Evolutionary conservation across 2,329 filamentous ascomycete species (phyloP).

Genomic region (Nannizziopsis barbatae): DNA sequence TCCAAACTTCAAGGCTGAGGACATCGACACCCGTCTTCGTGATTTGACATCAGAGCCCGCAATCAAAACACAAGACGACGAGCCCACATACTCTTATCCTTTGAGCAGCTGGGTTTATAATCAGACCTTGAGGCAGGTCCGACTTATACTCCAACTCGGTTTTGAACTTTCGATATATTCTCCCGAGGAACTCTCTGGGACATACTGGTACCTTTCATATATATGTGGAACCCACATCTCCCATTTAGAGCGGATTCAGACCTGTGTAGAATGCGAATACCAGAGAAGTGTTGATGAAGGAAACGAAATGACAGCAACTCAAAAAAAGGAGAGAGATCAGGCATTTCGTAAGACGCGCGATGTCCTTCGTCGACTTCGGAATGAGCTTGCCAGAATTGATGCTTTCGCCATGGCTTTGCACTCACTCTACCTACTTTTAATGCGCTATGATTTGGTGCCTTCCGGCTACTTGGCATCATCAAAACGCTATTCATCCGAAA

Average conservation of each 20-base stretch:
- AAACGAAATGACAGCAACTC: conserved; percentile 11
- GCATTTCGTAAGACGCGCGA: conserved; percentile 34
- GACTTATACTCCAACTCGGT: conserved; percentile 77
- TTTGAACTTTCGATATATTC: conserved; percentile 91
- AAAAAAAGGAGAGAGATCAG: conserved; percentile 21
- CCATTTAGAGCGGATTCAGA: conserved; percentile 62
- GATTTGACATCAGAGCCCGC: conserved; percentile 50
- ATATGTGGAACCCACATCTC: conserved; percentile 56
- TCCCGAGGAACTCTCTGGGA: conserved; percentile 67
- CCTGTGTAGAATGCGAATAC: conserved; percentile 43
- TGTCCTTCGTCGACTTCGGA: conserved; percentile 49
- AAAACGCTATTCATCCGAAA: conserved; percentile 54
- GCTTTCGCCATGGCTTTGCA: conserved; percentile 43
- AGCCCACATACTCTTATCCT: conserved; percentile 55
- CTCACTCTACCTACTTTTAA: conserved; percentile 55
- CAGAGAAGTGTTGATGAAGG: conserved; percentile 20
- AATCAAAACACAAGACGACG: conserved; percentile 42
- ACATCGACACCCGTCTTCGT: conserved; percentile 59
- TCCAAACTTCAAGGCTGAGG: conserved; percentile 44
- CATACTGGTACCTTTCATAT: conserved; percentile 85
- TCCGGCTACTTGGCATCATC: conserved; percentile 42
- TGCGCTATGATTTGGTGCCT: conserved; percentile 43
- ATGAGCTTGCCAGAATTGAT: conserved; percentile 54
- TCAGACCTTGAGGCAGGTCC: conserved; percentile 80
- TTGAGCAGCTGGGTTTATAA: conserved; percentile 82